Evolutionary conservation across 768 basidiomycete genomes (phyloP).

Genomic region (Artomyces pyxidatus): DNA sequence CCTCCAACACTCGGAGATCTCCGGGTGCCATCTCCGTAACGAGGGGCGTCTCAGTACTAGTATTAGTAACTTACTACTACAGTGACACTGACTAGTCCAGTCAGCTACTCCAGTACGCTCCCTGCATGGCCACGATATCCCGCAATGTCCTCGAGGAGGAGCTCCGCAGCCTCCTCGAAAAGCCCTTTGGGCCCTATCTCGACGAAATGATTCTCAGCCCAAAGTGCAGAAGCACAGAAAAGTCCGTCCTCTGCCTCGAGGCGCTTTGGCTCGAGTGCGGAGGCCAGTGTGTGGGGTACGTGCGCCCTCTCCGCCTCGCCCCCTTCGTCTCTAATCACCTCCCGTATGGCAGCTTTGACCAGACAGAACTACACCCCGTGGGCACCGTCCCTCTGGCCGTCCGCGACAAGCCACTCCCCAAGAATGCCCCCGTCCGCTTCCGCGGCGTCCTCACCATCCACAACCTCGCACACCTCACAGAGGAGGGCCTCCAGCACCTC

Average conservation of each 20-base stretch:
- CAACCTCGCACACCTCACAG: constrained; percentile 41
- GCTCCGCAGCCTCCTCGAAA: constrained; percentile 8
- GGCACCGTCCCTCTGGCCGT: constrained; percentile 6
- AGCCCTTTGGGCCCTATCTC: constrained; percentile 27
- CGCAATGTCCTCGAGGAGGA: neutral
- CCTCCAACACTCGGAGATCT: neutral
- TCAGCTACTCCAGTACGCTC: too few relatives aligned
- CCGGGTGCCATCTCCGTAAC: neutral
- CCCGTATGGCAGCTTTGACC: neutral
- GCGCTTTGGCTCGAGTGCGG: constrained; percentile 6
- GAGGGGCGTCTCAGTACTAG: neutral
- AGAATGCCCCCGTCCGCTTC: constrained; percentile 31
- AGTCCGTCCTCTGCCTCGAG: constrained; percentile 1
- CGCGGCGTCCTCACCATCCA: constrained; percentile 43
- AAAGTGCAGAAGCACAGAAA: constrained; percentile 7
- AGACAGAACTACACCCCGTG: neutral
- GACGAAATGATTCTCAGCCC: constrained; percentile 22
- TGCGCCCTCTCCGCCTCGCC: neutral
- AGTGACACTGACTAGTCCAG: too few relatives aligned
- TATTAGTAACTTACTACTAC: too few relatives aligned
- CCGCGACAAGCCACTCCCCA: neutral
- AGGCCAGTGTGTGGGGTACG: constrained; percentile 8
- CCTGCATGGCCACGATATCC: too few relatives aligned
- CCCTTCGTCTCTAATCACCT: constrained; percentile 22
- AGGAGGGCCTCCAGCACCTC: constrained; percentile 32